Percentiles rank a stretch among this genome's conserved stretches.
These are phyloP conservation scores for Hymenoscyphus linearis DNA, from an alignment of 2,329 filamentous ascomycete genomes.

Conservation along the genomic window DNA sequence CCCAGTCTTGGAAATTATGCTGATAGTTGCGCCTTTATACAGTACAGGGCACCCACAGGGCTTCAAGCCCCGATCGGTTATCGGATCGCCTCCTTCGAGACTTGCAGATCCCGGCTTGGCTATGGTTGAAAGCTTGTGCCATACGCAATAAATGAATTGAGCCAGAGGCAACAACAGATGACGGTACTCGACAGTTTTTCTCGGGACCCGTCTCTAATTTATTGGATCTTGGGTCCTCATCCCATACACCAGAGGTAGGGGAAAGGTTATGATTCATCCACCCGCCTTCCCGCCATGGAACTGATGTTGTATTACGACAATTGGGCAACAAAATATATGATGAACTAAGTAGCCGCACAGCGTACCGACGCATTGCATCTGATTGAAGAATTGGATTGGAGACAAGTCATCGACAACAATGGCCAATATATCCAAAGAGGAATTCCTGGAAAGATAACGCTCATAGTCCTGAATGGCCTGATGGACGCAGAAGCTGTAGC, in stretches of 20 bases:
- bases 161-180: background rate
- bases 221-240: background rate
- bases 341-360: constrained; percentile 3
- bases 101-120: constrained; percentile 6
- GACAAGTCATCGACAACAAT: constrained; percentile 9
- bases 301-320: constrained; percentile 16
- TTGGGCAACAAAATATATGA: constrained; percentile 17
- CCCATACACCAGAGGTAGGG: background rate
- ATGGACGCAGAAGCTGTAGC: background rate
- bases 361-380: constrained; percentile 2
- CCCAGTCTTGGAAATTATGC: constrained; percentile 2
- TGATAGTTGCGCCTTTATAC: constrained; percentile 10
- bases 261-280: constrained; percentile 5
- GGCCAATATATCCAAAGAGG: constrained; percentile 7
- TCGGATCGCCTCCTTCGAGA: background rate
- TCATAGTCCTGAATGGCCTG: constrained; percentile 12
- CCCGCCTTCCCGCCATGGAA: constrained; percentile 1
- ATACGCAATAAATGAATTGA: background rate
- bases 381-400: constrained; percentile 5
- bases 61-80: constrained; percentile 4
- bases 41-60: constrained; percentile 3
- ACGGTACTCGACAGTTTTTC: background rate
- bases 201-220: background rate
- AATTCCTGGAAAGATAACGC: constrained; percentile 12
- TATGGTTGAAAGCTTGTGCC: constrained; percentile 1